These are phyloP conservation scores for Bremia lactucae DNA, from an alignment of 352 stramenopile genomes.

Conservation along the genomic window DNA sequence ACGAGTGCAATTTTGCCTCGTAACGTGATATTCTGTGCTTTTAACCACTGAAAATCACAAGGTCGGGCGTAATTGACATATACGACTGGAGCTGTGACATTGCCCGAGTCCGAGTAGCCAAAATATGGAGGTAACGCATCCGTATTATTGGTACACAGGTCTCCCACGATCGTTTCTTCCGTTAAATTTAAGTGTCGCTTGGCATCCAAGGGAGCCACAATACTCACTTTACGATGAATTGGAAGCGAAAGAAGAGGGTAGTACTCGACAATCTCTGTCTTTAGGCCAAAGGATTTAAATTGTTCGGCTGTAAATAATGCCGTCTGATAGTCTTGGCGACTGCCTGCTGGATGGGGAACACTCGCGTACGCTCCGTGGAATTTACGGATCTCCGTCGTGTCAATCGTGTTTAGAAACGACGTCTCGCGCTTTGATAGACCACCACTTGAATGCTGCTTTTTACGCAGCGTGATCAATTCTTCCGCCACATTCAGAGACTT, in stretches of 20 bases:
- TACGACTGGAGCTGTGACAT: slow-evolving; percentile 61
- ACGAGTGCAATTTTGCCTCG: slow-evolving; percentile 75
- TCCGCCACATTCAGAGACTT: slow-evolving; percentile 1
- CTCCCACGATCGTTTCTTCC: slow-evolving; percentile 40
- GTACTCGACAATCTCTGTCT: slow-evolving; percentile 54
- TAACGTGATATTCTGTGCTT: slow-evolving; percentile 53
- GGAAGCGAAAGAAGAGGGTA: slow-evolving; percentile 66
- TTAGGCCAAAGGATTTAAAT: slow-evolving; percentile 50
- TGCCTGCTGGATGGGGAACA: slow-evolving; percentile 33
- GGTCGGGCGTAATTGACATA: slow-evolving; percentile 85
- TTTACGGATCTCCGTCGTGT: slow-evolving; percentile 17
- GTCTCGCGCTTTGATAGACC: slow-evolving; percentile 14
- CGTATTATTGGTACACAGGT: slow-evolving; percentile 46
- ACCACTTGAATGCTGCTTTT: slow-evolving; percentile 11
- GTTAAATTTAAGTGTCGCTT: slow-evolving; percentile 44
- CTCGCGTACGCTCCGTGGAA: slow-evolving; percentile 25
- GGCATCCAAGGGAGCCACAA: slow-evolving; percentile 26
- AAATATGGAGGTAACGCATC: slow-evolving; percentile 65
- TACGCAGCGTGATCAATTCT: slow-evolving; percentile 5
- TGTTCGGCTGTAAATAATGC: slow-evolving; percentile 44
- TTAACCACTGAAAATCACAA: slow-evolving; percentile 73
- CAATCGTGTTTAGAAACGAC: slow-evolving; percentile 15
- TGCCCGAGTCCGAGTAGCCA: slow-evolving; percentile 70
- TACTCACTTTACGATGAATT: slow-evolving; percentile 27
- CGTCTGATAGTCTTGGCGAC: slow-evolving; percentile 44